These are phyloP conservation scores for Cyberlindnera xylosilytica DNA, from an alignment of 805 yeast genomes.

Conservation along the genomic window DNA sequence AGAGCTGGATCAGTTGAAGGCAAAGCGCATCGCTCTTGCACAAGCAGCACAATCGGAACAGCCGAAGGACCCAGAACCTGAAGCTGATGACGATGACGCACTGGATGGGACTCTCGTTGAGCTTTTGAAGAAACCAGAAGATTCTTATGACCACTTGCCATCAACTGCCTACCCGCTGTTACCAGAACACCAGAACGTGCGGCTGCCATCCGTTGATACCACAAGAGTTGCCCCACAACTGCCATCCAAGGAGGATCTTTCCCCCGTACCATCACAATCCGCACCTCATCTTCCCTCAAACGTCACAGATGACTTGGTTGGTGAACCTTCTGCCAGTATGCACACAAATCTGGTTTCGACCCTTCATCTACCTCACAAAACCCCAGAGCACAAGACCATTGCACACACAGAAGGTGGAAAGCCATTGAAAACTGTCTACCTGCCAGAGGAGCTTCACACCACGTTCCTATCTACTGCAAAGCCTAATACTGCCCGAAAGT, in stretches of 20 bases:
- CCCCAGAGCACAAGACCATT: constrained; percentile 35
- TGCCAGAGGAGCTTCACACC: constrained; percentile 43
- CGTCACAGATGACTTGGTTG: not conserved
- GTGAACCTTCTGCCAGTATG: too few relatives aligned
- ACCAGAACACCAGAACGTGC: constrained; percentile 8
- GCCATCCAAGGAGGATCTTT: constrained; percentile 1
- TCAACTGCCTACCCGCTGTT: constrained; percentile 21
- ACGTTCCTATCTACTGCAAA: constrained; percentile 45
- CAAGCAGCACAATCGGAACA: not conserved
- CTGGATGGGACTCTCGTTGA: not conserved
- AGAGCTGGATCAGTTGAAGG: constrained; percentile 16
- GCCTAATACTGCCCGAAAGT: constrained; percentile 44
- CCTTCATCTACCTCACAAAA: constrained; percentile 1
- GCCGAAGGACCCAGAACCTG: not conserved
- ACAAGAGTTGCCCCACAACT: not conserved
- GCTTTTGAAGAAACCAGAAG: not conserved
- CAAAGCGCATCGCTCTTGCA: not conserved
- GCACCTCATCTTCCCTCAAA: constrained; percentile 12
- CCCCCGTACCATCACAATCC: not conserved
- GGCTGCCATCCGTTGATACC: not conserved
- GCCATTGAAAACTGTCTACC: constrained; percentile 48
- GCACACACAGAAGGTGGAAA: constrained; percentile 53
- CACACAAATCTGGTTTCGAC: too few relatives aligned
- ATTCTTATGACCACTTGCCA: not conserved
- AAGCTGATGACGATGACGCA: not conserved